A percentile compares a stretch with the other conserved stretches of the same genome.
Conservation (phyloP, 2,329 filamentous ascomycete genomes). For the Beauveria bassiana region DNA sequence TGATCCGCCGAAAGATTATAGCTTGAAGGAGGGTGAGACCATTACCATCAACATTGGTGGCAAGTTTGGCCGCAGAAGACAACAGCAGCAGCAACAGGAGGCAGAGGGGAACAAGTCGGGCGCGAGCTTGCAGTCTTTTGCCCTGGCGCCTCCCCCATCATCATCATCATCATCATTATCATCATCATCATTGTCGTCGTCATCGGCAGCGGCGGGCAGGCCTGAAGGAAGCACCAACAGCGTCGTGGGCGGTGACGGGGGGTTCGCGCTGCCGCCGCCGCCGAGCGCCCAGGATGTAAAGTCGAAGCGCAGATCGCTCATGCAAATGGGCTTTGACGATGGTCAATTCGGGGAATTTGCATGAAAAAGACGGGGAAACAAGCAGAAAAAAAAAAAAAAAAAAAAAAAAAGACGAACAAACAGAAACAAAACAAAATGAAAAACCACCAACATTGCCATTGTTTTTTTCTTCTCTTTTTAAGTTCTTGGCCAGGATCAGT, state of each 20-base stretch:
- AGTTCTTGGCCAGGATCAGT: too few relatives aligned
- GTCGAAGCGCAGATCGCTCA: slow-evolving; percentile 48
- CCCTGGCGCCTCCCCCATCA: slow-evolving; percentile 63
- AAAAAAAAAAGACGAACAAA: neutral
- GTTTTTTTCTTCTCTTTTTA: too few relatives aligned
- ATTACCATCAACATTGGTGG: slow-evolving; percentile 70
- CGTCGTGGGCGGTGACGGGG: slow-evolving; percentile 24
- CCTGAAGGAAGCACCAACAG: slow-evolving; percentile 15
- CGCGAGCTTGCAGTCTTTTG: slow-evolving; percentile 49
- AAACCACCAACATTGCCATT: too few relatives aligned
- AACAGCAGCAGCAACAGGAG: slow-evolving; percentile 14
- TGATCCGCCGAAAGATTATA: slow-evolving; percentile 56
- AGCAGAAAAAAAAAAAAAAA: neutral
- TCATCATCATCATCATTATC: slow-evolving; percentile 20
- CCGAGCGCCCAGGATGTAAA: slow-evolving; percentile 56
- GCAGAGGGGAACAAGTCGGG: neutral
- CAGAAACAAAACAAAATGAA: neutral
- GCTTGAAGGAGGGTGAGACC: slow-evolving; percentile 81
- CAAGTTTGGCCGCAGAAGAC: slow-evolving; percentile 37
- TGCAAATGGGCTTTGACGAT: slow-evolving; percentile 76
- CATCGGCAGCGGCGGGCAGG: neutral
- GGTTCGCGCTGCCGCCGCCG: slow-evolving; percentile 56
- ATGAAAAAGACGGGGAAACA: slow-evolving; percentile 19
- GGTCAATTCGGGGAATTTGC: slow-evolving; percentile 83
- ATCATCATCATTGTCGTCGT: slow-evolving; percentile 23